Evolutionary conservation across 371 early-diverging fungal genomes (phyloP).

Genomic region (Mucor irregularis): DNA sequence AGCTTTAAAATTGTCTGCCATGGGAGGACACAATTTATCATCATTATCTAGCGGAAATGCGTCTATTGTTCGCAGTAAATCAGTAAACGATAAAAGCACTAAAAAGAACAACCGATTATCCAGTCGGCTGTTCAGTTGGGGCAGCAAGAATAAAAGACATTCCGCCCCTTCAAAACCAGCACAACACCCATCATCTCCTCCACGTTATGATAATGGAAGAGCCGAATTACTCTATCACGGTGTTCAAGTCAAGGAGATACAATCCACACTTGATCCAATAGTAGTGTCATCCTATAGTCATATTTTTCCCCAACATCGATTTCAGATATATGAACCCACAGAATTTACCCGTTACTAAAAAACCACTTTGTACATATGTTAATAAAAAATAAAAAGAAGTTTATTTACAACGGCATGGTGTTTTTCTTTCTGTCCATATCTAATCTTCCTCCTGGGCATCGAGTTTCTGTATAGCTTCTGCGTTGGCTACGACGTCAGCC

Average conservation of each 20-base stretch:
- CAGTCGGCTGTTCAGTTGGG: background rate
- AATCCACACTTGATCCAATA: slow-evolving; percentile 41
- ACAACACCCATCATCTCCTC: too few relatives aligned
- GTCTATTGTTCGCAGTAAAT: background rate
- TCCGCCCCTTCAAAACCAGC: background rate
- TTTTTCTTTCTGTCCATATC: background rate
- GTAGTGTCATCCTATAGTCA: slow-evolving; percentile 32
- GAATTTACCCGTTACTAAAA: slow-evolving; percentile 26
- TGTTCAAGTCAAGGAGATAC: slow-evolving; percentile 42
- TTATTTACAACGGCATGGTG: slow-evolving; percentile 9
- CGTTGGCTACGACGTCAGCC: slow-evolving; percentile 44
- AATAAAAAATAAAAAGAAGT: background rate
- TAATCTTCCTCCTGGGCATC: slow-evolving; percentile 25
- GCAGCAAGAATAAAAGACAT: background rate
- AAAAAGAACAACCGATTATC: background rate
- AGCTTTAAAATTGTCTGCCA: background rate
- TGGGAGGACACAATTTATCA: background rate
- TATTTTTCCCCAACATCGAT: slow-evolving; percentile 29
- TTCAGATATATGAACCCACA: too few relatives aligned
- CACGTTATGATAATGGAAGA: slow-evolving; percentile 29
- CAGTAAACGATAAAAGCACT: background rate
- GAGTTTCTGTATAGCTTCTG: slow-evolving; percentile 39
- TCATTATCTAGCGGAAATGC: background rate
- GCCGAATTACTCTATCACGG: slow-evolving; percentile 38
- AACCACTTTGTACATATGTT: background rate